Evolutionary conservation across 768 basidiomycete species (phyloP), one percentile per base, ranked within the genome.

Genomic region (Tulasnella sp.): DNA sequence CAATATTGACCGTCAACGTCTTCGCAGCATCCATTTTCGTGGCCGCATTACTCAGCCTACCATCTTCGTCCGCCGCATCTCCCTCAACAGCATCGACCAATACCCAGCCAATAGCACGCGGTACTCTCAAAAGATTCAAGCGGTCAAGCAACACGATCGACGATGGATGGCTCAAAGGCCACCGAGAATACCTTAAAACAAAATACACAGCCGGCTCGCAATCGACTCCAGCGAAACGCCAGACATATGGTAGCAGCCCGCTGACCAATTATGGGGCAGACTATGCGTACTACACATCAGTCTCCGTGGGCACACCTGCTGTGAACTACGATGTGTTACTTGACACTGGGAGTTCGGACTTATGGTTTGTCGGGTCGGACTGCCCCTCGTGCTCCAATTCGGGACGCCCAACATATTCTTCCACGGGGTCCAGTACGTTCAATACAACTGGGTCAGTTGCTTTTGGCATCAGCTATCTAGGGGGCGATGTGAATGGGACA

Each of bases 341-440:
- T 32, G 73, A 74, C 69, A 74, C 73, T 4, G 73, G 73, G 19
- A 71, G 69, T 32, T 70, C 73, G 19, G 73, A 74, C 36, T 64
- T 74, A 59, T 74, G 73, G 73, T 41, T 74, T 22, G 73, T 65
- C 19, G 41, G 47, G 9, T 34, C 62, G 29, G 72, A 44, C 6
- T 73, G 72, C 29, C 29, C 32, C 14, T 12, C 66, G n/a, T 35
- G 72, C 36, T 14, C 52, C 34, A 11, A 6, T 34, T 26, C 40
- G 16, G 34, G 29, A 26, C 26, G 42, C 41, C 41, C 39, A 37
- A 69, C 68, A 26, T 69, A 69, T 34, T 32, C 22, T 14, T 69
- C 68, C 22, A 59, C 47, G 32, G 70, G 52, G n/a, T 72, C 70
- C n/a, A 62, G 35, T 22, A 72, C 70, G 11, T 72, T 63, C 63